Conservation (phyloP, 306 rosid genomes). For the Prunus dulcis region DNA sequence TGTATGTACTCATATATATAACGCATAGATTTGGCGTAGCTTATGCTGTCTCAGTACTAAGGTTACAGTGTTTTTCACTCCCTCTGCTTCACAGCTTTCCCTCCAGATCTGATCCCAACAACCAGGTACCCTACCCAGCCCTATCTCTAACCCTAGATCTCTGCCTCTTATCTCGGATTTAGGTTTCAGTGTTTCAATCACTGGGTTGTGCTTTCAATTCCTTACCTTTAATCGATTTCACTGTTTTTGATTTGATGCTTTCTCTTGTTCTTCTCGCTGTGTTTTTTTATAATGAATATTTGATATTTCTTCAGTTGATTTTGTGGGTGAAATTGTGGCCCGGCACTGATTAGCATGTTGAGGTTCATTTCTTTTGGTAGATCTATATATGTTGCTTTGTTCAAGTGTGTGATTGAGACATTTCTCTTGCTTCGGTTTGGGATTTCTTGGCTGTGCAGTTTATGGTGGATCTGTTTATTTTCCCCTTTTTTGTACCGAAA, state of each 20-base stretch:
- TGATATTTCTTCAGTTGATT: background rate
- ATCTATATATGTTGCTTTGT: conserved; percentile 20
- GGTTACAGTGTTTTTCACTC: background rate
- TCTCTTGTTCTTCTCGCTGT: background rate
- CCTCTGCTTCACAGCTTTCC: conserved; percentile 14
- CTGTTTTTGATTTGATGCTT: conserved; percentile 6
- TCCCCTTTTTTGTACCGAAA: background rate
- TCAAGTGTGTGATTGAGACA: conserved; percentile 6
- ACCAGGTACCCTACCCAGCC: conserved; percentile 20
- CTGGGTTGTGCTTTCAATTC: conserved; percentile 5
- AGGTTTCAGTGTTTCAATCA: conserved; percentile 8
- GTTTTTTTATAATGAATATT: background rate
- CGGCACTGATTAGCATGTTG: background rate
- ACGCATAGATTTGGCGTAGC: background rate
- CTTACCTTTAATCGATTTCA: background rate
- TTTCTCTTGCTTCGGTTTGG: conserved; percentile 20
- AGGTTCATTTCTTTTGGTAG: conserved; percentile 9
- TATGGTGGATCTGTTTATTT: background rate
- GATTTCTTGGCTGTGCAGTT: background rate
- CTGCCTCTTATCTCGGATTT: background rate
- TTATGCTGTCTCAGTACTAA: background rate
- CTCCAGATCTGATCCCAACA: conserved; percentile 35
- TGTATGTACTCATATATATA: background rate
- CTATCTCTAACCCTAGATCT: conserved; percentile 27
- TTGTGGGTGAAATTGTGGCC: background rate